Conservation (phyloP, 2,329 filamentous ascomycete genomes). For the Hirsutella minnesotensis region DNA sequence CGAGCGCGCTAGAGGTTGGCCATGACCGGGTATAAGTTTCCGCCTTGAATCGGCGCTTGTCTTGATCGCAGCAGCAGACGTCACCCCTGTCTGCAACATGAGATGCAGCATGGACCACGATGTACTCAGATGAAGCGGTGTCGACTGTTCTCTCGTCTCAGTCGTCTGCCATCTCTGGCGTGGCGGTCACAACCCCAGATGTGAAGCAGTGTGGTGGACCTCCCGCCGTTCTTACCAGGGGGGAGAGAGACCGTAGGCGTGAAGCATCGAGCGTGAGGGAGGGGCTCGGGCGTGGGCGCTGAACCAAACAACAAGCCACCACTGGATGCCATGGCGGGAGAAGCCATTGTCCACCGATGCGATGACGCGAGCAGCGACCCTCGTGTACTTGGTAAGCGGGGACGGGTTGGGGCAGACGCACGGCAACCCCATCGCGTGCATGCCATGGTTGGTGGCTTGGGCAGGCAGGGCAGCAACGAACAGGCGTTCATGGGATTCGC, state of each 20-base stretch:
- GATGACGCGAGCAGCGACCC: neutral
- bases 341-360: neutral
- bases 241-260: no score
- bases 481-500: conserved; percentile 8
- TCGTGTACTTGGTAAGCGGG: neutral
- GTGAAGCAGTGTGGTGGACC: neutral
- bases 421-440: neutral
- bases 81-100: neutral
- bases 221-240: neutral
- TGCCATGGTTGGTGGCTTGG: conserved; percentile 6
- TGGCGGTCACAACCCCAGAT: conserved; percentile 1
- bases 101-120: neutral
- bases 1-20: neutral
- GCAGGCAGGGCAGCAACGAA: conserved; percentile 5
- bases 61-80: neutral
- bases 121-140: neutral
- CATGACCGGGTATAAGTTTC: neutral
- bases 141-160: neutral
- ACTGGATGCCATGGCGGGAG: neutral
- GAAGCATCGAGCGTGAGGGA: neutral
- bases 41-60: neutral
- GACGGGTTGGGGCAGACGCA: neutral
- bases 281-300: neutral
- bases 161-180: neutral
- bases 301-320: neutral